Conservation (phyloP, 371 early-diverging fungal genomes). For the Mortierella sp. region DNA sequence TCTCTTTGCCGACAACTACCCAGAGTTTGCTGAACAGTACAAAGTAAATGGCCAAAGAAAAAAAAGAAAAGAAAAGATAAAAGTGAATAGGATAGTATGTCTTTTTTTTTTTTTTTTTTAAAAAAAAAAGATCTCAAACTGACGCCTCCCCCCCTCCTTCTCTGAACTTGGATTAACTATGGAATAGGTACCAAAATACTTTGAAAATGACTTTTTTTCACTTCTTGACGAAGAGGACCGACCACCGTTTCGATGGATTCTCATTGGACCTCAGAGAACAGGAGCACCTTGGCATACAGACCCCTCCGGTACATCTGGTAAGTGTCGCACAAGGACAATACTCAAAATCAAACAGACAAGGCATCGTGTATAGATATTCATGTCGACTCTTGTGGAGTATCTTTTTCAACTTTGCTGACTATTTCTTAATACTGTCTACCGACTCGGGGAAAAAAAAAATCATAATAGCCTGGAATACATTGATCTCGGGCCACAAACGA, state of each 20-base stretch:
- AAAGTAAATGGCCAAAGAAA: conserved; percentile 13
- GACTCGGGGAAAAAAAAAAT: too few relatives aligned
- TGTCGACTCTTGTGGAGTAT: too few relatives aligned
- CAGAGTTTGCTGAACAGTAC: conserved; percentile 43
- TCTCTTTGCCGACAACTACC: conserved; percentile 33
- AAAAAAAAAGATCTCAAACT: neutral
- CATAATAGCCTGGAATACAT: conserved; percentile 46
- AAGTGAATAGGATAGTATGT: neutral
- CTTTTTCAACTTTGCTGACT: too few relatives aligned
- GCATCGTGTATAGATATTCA: too few relatives aligned
- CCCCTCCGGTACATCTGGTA: conserved; percentile 55
- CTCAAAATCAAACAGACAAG: neutral
- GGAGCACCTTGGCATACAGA: conserved; percentile 55
- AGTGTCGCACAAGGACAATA: neutral
- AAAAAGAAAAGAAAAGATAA: neutral
- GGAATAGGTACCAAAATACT: conserved; percentile 51
- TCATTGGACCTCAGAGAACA: conserved; percentile 49
- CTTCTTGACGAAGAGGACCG: conserved; percentile 22
- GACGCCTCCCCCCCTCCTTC: neutral
- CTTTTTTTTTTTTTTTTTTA: conserved; percentile 2
- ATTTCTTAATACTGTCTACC: too few relatives aligned
- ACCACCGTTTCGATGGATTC: conserved; percentile 53
- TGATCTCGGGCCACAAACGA: conserved; percentile 46
- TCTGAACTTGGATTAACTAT: too few relatives aligned
- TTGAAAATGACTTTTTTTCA: conserved; percentile 46